These are phyloP conservation scores for Ogataea salicorniae DNA, from an alignment of 805 yeast species.

Conservation along the genomic window DNA sequence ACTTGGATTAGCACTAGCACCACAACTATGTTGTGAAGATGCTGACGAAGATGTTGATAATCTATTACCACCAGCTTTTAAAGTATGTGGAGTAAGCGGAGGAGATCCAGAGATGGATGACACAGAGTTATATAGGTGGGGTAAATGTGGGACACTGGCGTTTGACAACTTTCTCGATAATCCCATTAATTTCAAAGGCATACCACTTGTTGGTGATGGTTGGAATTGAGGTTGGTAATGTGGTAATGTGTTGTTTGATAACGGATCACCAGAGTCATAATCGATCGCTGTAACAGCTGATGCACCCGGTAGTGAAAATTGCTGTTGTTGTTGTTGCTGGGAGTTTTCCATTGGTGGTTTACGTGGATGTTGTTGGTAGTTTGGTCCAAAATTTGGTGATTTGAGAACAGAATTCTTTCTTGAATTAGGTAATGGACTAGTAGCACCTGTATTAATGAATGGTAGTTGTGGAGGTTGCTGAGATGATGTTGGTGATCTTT, in stretches of 20 bases:
- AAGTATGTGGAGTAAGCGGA: neutral
- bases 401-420: no score
- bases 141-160: constrained; percentile 8
- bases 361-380: neutral
- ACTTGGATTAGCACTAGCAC: neutral
- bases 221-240: neutral
- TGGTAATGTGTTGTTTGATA: no score
- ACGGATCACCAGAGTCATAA: no score
- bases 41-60: neutral
- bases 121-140: neutral
- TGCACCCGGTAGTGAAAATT: no score
- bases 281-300: no score
- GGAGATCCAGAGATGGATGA: neutral
- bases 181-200: constrained; percentile 18
- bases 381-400: neutral
- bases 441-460: constrained; percentile 19
- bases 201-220: neutral
- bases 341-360: neutral
- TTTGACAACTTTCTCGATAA: constrained; percentile 19
- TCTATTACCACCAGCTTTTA: neutral
- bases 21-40: neutral
- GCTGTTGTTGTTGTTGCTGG: neutral
- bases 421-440: constrained; percentile 1
- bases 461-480: constrained; percentile 1
- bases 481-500: neutral